A percentile compares a stretch with the other conserved stretches of the same genome.
These are phyloP conservation scores for Pseudogymnoascus pannorum DNA, from an alignment of 2,329 filamentous ascomycete genomes.

Conservation along the genomic window DNA sequence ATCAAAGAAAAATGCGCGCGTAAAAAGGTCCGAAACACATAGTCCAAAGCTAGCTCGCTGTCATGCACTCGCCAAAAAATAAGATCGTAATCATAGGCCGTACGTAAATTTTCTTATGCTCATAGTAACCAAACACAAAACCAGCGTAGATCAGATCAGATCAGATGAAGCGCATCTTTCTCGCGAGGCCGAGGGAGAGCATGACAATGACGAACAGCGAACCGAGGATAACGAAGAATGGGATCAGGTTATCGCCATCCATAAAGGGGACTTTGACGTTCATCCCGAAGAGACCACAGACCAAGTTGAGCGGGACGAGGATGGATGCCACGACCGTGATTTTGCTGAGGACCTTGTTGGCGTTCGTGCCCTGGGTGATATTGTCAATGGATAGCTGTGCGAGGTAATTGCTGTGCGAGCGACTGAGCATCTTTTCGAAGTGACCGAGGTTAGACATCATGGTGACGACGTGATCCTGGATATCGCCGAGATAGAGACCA, in stretches of 20 bases:
- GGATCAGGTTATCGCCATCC: conserved; percentile 37
- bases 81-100: neutral
- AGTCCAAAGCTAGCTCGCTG: neutral
- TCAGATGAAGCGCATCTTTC: conserved; percentile 26
- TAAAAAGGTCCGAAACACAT: neutral
- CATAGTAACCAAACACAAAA: neutral
- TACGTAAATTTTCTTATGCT: neutral
- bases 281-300: conserved; percentile 70
- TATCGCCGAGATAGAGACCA: conserved; percentile 91
- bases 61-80: neutral
- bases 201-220: conserved; percentile 46
- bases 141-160: neutral
- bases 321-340: conserved; percentile 92
- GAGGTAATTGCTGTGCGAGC: conserved; percentile 91
- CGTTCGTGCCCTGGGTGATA: conserved; percentile 77
- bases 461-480: conserved; percentile 97
- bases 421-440: conserved; percentile 94
- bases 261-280: conserved; percentile 68
- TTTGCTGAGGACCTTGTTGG: conserved; percentile 86
- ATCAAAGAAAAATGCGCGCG: neutral
- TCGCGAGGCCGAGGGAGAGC: conserved; percentile 20
- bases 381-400: conserved; percentile 91
- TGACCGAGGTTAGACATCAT: conserved; percentile 97
- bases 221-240: conserved; percentile 55
- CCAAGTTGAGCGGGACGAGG: conserved; percentile 86